phyloP scores from a whole-genome alignment of 108 stramenopile species.

The Cyclotella baltica region DNA sequence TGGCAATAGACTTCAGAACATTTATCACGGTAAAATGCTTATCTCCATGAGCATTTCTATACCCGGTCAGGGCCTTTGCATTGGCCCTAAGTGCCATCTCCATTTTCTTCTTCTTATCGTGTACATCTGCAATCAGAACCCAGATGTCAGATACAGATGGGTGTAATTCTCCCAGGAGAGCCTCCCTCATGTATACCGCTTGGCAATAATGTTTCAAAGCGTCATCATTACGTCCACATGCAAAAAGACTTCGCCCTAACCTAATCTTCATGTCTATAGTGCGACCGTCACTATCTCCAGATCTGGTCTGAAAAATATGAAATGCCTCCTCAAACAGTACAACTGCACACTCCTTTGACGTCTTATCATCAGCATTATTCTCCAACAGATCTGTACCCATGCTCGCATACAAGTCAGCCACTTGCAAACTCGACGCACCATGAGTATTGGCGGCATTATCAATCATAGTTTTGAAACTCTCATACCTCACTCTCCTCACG shows the following conservation, averaged over 20 bases:
- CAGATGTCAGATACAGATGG: constrained; percentile 49
- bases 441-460: constrained; percentile 24
- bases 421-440: constrained; percentile 35
- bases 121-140: constrained; percentile 42
- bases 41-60: constrained; percentile 49
- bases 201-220: constrained; percentile 51
- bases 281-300: constrained; percentile 42
- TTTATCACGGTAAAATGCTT: constrained; percentile 42
- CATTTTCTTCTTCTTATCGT: constrained; percentile 31
- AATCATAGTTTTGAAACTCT: constrained; percentile 34
- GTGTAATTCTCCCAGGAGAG: constrained; percentile 48
- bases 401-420: constrained; percentile 47
- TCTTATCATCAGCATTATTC: constrained; percentile 1
- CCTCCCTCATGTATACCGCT: constrained; percentile 62
- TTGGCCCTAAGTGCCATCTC: constrained; percentile 47
- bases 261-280: constrained; percentile 42
- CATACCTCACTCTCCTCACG: constrained; percentile 23
- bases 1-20: constrained; percentile 40
- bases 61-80: constrained; percentile 52
- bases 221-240: constrained; percentile 50
- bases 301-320: constrained; percentile 39
- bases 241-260: constrained; percentile 23
- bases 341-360: constrained; percentile 33
- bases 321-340: constrained; percentile 45
- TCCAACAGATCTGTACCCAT: constrained; percentile 29